Evolutionary conservation across 768 basidiomycete species (phyloP), one percentile per base, ranked within the genome.

Genomic region (Paxillus ammoniavirescens): DNA sequence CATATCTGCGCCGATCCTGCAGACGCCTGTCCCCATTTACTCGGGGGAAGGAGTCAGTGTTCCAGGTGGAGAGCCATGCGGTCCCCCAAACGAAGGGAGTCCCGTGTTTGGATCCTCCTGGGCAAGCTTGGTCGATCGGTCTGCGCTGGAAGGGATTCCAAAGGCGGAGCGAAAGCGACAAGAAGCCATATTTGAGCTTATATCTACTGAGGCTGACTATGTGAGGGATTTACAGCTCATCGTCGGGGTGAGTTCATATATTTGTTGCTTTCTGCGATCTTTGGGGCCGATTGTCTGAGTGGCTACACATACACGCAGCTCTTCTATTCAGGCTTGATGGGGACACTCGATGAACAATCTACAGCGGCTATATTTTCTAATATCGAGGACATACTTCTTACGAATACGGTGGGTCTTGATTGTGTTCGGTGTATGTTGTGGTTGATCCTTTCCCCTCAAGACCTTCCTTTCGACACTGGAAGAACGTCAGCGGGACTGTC

Each of bases 161-260:
- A 66, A 78, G 1, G 75, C 75, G 21, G 96, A 98, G 67, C 79
- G 95, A 42, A 86, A 84, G 54, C 79, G 95, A 50, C 96, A 98
- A 71, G 96, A 98, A 77, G 88, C 91, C 0, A 96, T 97, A 47
- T 98, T 98, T 60, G 96, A 99, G 72, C 78, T 98, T 49, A 96
- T 98, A 60, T 80, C 80, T 6, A 98, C 96, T 0, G 96, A 99
- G 68, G 80, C 77, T 8, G 83, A 89, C 0, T 99, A 97, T 63
- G 93, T 98, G 42, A 81, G 93, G 21, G 91, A 95, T 66, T 70
- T 98, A 28, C 96, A 99, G 64, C 78, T 96, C 31, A 85, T 95
- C 55, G 92, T 98, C 17, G 90, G 91, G 81, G 94, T 91, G 53
- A 44, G 78, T 47, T 26, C 36, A 72, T 17, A 21, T 8, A 3